Base-by-base conservation (phyloP, 768 basidiomycete species). In the Lentinula aciculospora region DNA sequence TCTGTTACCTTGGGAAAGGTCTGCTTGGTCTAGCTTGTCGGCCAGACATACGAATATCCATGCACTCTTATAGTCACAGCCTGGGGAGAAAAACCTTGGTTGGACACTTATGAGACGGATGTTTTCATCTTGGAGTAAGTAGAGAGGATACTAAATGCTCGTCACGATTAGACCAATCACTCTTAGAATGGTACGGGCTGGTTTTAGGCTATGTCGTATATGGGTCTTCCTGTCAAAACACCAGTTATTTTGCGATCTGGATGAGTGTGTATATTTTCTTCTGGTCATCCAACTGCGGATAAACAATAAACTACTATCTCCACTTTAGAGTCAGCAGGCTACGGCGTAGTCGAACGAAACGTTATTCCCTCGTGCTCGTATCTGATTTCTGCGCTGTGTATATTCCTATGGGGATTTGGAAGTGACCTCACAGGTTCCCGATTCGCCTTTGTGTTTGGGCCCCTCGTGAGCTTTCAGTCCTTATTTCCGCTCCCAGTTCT, bases 321-420 rank as follows among this genome's bases (percentile, higher is more conserved):
- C 12, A 17, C 1, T 45, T 9, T 8, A 67, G 66, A 67, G 53
- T 47, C 66, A 4, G 65, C 61, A 25, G 60, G 62, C 7, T 67
- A 64, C 39, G 61, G 56, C 17, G 66, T 67, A n/a, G 40, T 59
- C 0, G 46, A 61, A 25, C 59, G 66, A 25, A 67, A 67, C 48
- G 63, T 67, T 19, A 67, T 67, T 46, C 66, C 66, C 2, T 64
- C 63, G 29, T 63, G 66, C 58, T 60, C 63, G 3, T 45, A 58
- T n/a, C 63, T 67, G 8, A 63, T 67, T 23, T 64, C 60, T 21
- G 62, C 65, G 19, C 60, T 65, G 17, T 60, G 58, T 19, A 67
- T 67, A 12, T 67, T 67, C 54, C 13, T 62, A 51, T 67, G 66
- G 66, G 66, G 66, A 13, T 63, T 67, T 48, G 62, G 65, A 17